Percentiles rank a stretch among this genome's conserved stretches.
Conservation (phyloP, 2,329 filamentous ascomycete species). For the Didymella sp. region DNA sequence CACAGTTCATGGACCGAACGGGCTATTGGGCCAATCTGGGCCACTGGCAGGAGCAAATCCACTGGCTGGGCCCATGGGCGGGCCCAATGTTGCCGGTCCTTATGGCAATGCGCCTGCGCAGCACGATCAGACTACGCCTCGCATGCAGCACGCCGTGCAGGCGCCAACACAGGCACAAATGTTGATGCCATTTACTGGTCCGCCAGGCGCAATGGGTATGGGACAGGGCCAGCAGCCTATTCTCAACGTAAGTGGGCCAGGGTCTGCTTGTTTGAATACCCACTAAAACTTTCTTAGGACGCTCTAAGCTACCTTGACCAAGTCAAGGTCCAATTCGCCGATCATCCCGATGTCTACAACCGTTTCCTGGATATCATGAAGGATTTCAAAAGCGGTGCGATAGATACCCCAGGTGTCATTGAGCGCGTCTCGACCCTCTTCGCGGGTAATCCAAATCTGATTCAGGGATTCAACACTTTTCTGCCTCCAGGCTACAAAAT, state of each 20-base stretch:
- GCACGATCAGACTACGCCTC: slow-evolving; percentile 59
- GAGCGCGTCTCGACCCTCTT: slow-evolving; percentile 95
- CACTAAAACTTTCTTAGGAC: slow-evolving; percentile 57
- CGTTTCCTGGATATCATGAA: slow-evolving; percentile 99
- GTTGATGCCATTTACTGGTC: slow-evolving; percentile 57
- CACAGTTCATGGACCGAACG: slow-evolving; percentile 90
- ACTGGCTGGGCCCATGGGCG: slow-evolving; percentile 61
- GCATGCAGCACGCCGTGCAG: slow-evolving; percentile 68
- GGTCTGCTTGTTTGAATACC: slow-evolving; percentile 2
- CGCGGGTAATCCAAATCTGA: slow-evolving; percentile 91
- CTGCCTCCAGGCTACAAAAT: slow-evolving; percentile 94
- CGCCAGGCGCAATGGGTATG: slow-evolving; percentile 63
- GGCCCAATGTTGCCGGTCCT: slow-evolving; percentile 65
- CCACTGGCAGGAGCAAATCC: slow-evolving; percentile 58
- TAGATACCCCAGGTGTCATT: slow-evolving; percentile 97
- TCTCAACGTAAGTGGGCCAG: slow-evolving; percentile 59
- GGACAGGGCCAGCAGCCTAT: slow-evolving; percentile 85
- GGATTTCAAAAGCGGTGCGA: slow-evolving; percentile 98
- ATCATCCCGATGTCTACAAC: slow-evolving; percentile 97
- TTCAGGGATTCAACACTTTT: slow-evolving; percentile 98
- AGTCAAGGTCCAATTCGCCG: slow-evolving; percentile 96
- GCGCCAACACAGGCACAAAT: slow-evolving; percentile 61
- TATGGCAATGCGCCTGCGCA: slow-evolving; percentile 76
- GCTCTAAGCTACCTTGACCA: slow-evolving; percentile 96
- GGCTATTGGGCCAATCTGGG: slow-evolving; percentile 70